Evolutionary conservation across 2,329 filamentous ascomycete genomes (phyloP).

Genomic region (Xylaria hypoxylon): DNA sequence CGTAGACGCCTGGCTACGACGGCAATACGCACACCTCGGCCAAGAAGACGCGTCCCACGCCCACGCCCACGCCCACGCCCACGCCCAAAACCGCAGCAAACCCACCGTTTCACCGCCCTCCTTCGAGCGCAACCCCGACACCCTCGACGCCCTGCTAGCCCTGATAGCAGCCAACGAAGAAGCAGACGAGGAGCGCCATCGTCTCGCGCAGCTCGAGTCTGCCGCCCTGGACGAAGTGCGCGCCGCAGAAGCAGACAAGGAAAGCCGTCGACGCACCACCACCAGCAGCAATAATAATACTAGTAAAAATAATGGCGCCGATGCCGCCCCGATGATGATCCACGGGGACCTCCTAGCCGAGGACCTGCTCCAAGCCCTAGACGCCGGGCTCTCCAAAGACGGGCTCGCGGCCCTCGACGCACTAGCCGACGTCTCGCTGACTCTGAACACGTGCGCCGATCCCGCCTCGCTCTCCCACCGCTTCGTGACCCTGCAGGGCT

Average conservation of each 20-base stretch:
- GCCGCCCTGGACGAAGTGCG: constrained; percentile 67
- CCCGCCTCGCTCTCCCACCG: constrained; percentile 57
- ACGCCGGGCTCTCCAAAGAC: constrained; percentile 65
- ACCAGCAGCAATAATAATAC: not conserved
- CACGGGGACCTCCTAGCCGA: constrained; percentile 49
- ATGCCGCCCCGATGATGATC: not conserved
- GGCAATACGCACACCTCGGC: constrained; percentile 61
- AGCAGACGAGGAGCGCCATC: constrained; percentile 75
- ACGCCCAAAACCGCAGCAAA: too few relatives aligned
- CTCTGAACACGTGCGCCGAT: constrained; percentile 61
- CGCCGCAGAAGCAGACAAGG: constrained; percentile 49
- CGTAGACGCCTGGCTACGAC: constrained; percentile 83
- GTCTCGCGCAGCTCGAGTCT: constrained; percentile 69
- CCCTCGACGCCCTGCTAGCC: constrained; percentile 78
- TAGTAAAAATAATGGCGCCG: constrained; percentile 17
- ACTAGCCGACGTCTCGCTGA: constrained; percentile 64
- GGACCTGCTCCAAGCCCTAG: constrained; percentile 64
- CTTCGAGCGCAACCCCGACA: constrained; percentile 90
- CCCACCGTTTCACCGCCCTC: constrained; percentile 66
- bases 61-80: not conserved
- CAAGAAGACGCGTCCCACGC: not conserved
- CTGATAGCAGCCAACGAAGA: constrained; percentile 81
- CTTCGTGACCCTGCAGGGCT: constrained; percentile 68
- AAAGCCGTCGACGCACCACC: constrained; percentile 32
- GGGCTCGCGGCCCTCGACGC: constrained; percentile 68